phyloP scores from a whole-genome alignment of 2,329 filamentous ascomycete genomes.

The Colletotrichum abscissum region DNA sequence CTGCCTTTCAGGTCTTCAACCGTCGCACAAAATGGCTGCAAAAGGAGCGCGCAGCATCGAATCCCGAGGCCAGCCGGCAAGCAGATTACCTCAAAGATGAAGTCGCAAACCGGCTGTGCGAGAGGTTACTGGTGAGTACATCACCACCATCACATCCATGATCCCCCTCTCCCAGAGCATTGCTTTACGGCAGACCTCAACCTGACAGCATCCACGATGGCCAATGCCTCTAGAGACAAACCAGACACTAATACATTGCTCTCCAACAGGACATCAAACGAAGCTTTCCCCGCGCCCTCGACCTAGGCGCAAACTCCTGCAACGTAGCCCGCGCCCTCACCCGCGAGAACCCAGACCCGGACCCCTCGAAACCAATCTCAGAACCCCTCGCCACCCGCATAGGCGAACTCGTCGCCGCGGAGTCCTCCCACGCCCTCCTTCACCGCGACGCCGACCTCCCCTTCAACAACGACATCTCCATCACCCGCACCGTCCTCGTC shows the following conservation, averaged over 20 bases:
- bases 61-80: constrained; percentile 78
- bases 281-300: constrained; percentile 83
- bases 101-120: constrained; percentile 84
- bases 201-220: too few relatives aligned
- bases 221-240: not conserved
- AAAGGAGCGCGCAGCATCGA: constrained; percentile 83
- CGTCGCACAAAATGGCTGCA: constrained; percentile 88
- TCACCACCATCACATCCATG: not conserved
- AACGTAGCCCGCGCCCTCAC: constrained; percentile 89
- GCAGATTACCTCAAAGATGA: constrained; percentile 96
- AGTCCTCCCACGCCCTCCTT: constrained; percentile 82
- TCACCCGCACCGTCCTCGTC: constrained; percentile 80
- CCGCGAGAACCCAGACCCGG: constrained; percentile 73
- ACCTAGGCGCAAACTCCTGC: constrained; percentile 95
- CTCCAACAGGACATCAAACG: constrained; percentile 85
- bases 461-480: constrained; percentile 79
- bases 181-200: too few relatives aligned
- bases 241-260: not conserved
- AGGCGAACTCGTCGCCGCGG: constrained; percentile 80
- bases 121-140: constrained; percentile 78
- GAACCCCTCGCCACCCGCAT: constrained; percentile 79
- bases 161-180: too few relatives aligned
- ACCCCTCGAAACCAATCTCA: constrained; percentile 64
- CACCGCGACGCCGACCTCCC: constrained; percentile 81
- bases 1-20: constrained; percentile 91